Evolutionary conservation across 2,329 filamentous ascomycete species (phyloP).

Genomic region (Hymenoscyphus salicellus): DNA sequence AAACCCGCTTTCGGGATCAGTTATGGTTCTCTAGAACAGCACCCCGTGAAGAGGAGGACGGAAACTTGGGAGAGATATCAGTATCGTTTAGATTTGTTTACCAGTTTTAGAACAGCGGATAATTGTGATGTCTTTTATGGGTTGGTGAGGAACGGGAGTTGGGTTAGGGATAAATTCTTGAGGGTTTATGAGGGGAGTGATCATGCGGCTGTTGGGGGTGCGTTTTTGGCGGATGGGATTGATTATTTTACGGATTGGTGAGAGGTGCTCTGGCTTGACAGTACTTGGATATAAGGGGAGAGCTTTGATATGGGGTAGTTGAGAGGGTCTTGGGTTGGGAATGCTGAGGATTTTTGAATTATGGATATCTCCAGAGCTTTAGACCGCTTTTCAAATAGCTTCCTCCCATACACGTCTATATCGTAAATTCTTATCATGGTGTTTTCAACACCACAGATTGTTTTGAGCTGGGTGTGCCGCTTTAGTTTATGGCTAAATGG

Average conservation of each 20-base stretch:
- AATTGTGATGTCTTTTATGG: conserved; percentile 3
- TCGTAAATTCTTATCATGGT: too few species aligned
- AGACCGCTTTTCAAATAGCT: too few species aligned
- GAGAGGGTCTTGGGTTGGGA: too few species aligned
- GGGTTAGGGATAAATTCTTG: conserved; percentile 1
- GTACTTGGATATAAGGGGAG: too few species aligned
- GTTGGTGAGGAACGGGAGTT: not conserved
- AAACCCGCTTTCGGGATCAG: conserved; percentile 2
- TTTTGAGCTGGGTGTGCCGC: too few species aligned
- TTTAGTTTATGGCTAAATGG: too few species aligned
- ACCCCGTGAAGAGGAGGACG: not conserved
- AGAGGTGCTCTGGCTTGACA: not conserved
- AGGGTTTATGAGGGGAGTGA: not conserved
- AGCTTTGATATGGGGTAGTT: too few species aligned
- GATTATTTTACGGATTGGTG: conserved; percentile 7
- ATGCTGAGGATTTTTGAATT: too few species aligned
- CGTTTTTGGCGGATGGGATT: conserved; percentile 5
- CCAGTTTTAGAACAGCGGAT: not conserved
- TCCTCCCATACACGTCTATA: too few species aligned
- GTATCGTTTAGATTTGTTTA: not conserved
- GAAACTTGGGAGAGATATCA: conserved; percentile 2
- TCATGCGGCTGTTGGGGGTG: conserved; percentile 3
- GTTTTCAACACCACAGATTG: too few species aligned
- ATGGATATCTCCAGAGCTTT: too few species aligned
- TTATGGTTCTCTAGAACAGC: not conserved